Evolutionary conservation across 176 grass and related monocot genomes (phyloP), one percentile per base, ranked within the genome.

Genomic region (Saccharum spontaneum): DNA sequence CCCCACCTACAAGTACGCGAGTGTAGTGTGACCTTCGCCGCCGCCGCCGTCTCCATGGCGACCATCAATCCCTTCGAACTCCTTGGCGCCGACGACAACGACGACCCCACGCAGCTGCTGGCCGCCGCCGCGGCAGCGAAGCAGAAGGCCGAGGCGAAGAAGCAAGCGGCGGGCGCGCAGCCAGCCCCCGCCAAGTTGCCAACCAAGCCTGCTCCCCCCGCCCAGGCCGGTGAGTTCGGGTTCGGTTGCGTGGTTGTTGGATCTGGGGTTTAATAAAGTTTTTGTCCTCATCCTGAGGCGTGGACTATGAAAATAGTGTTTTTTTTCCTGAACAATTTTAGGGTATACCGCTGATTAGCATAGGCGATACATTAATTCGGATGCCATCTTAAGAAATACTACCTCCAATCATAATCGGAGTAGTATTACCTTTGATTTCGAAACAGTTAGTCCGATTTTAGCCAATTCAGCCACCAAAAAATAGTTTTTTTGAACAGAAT

Each of bases 31-130:
- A 69, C 59, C 69, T 79, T 75, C 10, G 67, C 67, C 15, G 48
- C 46, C 12, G 4, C 20, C 23, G 31, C 82, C 63, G 39, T 80
- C 26, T 67, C 60, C 69, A 98, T 98, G 96, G 65, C 96, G 76
- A 95, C 89, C 77, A 0, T 65, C 26, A 98, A 98, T 68, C 91
- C 93, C 37, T 98, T 98, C 14, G 96, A 86, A 9, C 41, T 98
- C 81, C 93, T 98, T 10, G 89, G 91, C 20, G 91, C 79, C 67
- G 93, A 82, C 71, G 93, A 98, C 41, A 90, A 86, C 86, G 96
- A 98, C 6, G 96, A 98, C 38, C 91, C 87, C 26, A 38, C 91
- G 48, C 87, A 87, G 80, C 91, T 98, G 50, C 85, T 95, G 36
- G 93, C 90, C 45, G 86, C 86, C 26, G 84, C 86, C 0, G 91